Evolutionary conservation across 208 protist species (phyloP), one percentile per base, ranked within the genome.

Genomic region (Acanthamoeba royreba): DNA sequence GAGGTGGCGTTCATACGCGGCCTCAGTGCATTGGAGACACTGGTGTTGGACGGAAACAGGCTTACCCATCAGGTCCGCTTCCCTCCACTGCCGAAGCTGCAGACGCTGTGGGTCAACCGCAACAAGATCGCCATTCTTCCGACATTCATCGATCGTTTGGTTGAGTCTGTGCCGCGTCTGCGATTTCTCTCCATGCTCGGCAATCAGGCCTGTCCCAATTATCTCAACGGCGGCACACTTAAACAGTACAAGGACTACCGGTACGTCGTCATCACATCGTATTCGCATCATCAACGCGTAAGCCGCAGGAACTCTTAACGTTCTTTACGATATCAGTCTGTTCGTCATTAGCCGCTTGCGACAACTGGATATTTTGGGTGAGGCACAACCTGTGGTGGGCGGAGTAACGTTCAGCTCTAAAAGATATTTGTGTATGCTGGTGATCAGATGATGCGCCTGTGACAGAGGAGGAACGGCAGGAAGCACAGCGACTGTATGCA

Each of bases 141-240:
- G 86, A 15, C 87, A 5, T 94, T 96, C 46, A 43, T 96, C 8
- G 94, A 96, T 55, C 40, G n/a, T 28, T 28, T 96, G 1, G 13
- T 15, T 11, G 94, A 63, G 13, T 15, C 47, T 5, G 58, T 72
- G 31, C 95, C 95, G 35, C 33, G 94, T 15, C 9, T 96, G 8
- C 40, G 66, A 13, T 87, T 87, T 81, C 61, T 96, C 2, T 83
- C 33, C 49, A 95, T 96, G 93, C 58, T 96, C 45, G 95, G 95
- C 86, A 96, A 96, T 79, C 72, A 92, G 63, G 95, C 95, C 15
- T 96, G 95, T 77, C 95, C 95, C 61, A 96, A 96, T 72, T 96
- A 90, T 45, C 95, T 96, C 55, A 96, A 94, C 86, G 93, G 93
- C n/a, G 89, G 85, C 46, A 79, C 93, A 1, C 45, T 94, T 5